phyloP scores from a whole-genome alignment of 2,329 filamentous ascomycete species.

The Alternaria hordeiaustralica region DNA sequence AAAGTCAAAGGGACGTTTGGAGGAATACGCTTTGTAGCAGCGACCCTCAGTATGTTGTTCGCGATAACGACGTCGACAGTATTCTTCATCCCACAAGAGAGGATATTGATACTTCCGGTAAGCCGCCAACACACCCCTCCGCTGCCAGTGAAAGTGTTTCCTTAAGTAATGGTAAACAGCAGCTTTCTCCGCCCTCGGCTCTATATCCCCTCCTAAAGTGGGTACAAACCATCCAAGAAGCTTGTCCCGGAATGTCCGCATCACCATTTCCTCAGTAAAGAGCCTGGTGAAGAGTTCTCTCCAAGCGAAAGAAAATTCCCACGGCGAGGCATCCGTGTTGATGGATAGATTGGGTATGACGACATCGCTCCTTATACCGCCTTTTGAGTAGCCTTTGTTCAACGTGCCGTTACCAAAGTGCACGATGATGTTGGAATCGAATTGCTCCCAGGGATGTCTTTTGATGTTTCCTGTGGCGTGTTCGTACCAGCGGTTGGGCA shows the following conservation, averaged over 20 bases:
- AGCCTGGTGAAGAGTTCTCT: constrained; percentile 5
- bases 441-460: not conserved
- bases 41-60: not conserved
- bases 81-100: not conserved
- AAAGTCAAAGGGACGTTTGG: not conserved
- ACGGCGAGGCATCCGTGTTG: not conserved
- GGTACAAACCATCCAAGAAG: too few species aligned
- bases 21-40: not conserved
- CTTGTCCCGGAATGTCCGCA: not conserved
- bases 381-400: not conserved
- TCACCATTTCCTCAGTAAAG: constrained; percentile 9
- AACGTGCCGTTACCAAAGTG: not conserved
- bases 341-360: not conserved
- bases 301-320: constrained; percentile 7
- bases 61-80: not conserved
- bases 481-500: too few species aligned
- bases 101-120: not conserved
- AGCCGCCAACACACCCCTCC: not conserved
- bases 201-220: too few species aligned
- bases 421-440: not conserved
- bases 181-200: not conserved
- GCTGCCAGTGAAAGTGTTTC: not conserved
- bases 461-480: too few species aligned
- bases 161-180: not conserved
- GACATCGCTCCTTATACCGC: constrained; percentile 8